These are phyloP conservation scores for Tremellales sp. DNA, from an alignment of 1,284 basidiomycete species.

Conservation along the genomic window DNA sequence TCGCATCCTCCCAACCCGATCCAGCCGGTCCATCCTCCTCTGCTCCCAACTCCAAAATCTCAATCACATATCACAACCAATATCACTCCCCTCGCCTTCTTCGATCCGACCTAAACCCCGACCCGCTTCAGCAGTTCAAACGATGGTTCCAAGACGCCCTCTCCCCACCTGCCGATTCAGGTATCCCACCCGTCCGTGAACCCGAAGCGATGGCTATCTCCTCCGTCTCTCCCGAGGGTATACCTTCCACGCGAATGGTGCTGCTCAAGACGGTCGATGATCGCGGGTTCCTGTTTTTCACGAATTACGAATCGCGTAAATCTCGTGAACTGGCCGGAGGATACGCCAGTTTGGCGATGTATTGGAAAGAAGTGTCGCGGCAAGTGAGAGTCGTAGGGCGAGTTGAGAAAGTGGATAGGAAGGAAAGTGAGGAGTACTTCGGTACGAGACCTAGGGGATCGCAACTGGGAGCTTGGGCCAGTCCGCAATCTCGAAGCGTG, in stretches of 20 bases:
- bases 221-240: conserved; percentile 65
- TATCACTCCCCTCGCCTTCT: conserved; percentile 64
- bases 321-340: conserved; percentile 72
- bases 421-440: conserved; percentile 82
- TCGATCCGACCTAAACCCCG: conserved; percentile 58
- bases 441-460: conserved; percentile 76
- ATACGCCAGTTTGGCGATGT: conserved; percentile 77
- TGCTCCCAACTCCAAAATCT: conserved; percentile 9
- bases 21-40: background rate
- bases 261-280: conserved; percentile 85
- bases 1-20: background rate
- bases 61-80: conserved; percentile 67
- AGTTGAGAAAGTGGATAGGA: conserved; percentile 67
- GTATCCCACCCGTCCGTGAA: conserved; percentile 57
- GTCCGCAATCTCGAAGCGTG: conserved; percentile 75
- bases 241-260: conserved; percentile 84
- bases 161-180: conserved; percentile 21
- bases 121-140: conserved; percentile 77
- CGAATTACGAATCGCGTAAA: conserved; percentile 93
- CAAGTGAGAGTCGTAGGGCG: conserved; percentile 80
- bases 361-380: conserved; percentile 81
- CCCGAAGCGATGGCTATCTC: conserved; percentile 84
- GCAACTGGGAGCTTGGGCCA: conserved; percentile 87
- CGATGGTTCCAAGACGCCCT: conserved; percentile 71
- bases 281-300: conserved; percentile 89